These are phyloP conservation scores for Beta corolliflora DNA, from an alignment of 179 eudicot species.

Conservation along the genomic window DNA sequence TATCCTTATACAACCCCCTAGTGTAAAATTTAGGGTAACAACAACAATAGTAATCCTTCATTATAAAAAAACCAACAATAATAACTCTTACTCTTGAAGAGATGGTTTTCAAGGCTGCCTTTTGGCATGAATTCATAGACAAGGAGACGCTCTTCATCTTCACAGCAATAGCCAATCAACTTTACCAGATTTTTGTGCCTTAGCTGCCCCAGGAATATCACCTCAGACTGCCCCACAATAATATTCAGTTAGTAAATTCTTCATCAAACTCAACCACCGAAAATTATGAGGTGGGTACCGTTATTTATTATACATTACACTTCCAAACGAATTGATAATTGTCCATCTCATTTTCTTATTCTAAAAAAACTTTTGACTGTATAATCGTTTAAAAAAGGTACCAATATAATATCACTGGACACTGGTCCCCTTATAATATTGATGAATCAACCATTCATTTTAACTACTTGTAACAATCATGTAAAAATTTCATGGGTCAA, in stretches of 20 bases:
- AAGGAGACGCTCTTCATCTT: slow-evolving; percentile 50
- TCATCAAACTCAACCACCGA: slow-evolving; percentile 2
- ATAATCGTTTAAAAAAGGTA: too few species aligned
- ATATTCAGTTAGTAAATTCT: not conserved
- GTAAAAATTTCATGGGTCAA: too few species aligned
- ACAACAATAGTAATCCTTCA: not conserved
- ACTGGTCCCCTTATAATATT: too few species aligned
- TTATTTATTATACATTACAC: not conserved
- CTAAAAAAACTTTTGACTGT: not conserved
- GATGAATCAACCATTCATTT: too few species aligned
- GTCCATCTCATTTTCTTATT: not conserved
- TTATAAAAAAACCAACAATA: not conserved
- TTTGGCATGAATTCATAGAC: slow-evolving; percentile 55
- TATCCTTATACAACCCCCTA: too few species aligned
- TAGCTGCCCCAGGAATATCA: slow-evolving; percentile 48
- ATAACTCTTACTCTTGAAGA: slow-evolving; percentile 41
- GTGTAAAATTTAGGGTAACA: not conserved
- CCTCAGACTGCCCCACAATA: slow-evolving; percentile 41
- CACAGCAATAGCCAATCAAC: slow-evolving; percentile 51
- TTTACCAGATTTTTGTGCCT: slow-evolving; percentile 49
- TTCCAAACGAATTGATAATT: not conserved
- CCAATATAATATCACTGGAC: too few species aligned
- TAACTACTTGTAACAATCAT: too few species aligned
- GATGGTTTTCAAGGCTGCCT: slow-evolving; percentile 58
- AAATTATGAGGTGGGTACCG: not conserved